Percentiles rank a stretch among this genome's conserved stretches.
These are phyloP conservation scores for Dicorynia guianensis DNA, from an alignment of 306 rosid genomes.

Conservation along the genomic window DNA sequence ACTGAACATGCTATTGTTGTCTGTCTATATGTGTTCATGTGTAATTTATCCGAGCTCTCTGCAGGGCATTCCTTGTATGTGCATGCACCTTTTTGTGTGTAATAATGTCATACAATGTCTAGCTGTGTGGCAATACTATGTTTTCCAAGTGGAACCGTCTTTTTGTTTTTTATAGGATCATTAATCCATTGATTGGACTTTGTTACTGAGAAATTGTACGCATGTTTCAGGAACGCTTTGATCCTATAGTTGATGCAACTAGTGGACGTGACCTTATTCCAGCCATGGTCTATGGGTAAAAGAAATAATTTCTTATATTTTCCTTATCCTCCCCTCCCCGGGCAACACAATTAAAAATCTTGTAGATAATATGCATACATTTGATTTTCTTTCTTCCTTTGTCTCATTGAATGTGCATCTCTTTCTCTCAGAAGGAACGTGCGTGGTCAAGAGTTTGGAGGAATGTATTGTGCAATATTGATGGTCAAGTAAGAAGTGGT, in stretches of 20 bases:
- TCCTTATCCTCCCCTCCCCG: background rate
- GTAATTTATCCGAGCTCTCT: constrained; percentile 13
- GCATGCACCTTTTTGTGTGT: background rate
- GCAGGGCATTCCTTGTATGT: constrained; percentile 20
- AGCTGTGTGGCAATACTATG: constrained; percentile 1
- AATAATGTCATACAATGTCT: constrained; percentile 11
- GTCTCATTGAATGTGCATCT: constrained; percentile 36
- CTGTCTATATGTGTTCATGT: constrained; percentile 5
- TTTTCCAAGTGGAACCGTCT: constrained; percentile 16
- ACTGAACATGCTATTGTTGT: constrained; percentile 2
- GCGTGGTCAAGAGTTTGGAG: constrained; percentile 90
- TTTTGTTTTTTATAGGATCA: constrained; percentile 14
- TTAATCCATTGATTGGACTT: constrained; percentile 9
- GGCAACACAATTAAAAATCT: too few species aligned
- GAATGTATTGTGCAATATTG: constrained; percentile 89
- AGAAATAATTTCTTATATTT: constrained; percentile 36
- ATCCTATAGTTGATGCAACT: constrained; percentile 80
- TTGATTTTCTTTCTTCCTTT: constrained; percentile 17
- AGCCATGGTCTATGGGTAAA: constrained; percentile 96
- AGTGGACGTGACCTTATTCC: constrained; percentile 97
- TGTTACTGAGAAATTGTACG: constrained; percentile 26
- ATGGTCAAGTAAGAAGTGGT: constrained; percentile 78
- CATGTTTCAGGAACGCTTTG: constrained; percentile 88
- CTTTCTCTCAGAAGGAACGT: constrained; percentile 70
- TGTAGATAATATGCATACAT: too few species aligned